These are phyloP conservation scores for Colletotrichum costaricense DNA, from an alignment of 2,329 filamentous ascomycete species.

Conservation along the genomic window DNA sequence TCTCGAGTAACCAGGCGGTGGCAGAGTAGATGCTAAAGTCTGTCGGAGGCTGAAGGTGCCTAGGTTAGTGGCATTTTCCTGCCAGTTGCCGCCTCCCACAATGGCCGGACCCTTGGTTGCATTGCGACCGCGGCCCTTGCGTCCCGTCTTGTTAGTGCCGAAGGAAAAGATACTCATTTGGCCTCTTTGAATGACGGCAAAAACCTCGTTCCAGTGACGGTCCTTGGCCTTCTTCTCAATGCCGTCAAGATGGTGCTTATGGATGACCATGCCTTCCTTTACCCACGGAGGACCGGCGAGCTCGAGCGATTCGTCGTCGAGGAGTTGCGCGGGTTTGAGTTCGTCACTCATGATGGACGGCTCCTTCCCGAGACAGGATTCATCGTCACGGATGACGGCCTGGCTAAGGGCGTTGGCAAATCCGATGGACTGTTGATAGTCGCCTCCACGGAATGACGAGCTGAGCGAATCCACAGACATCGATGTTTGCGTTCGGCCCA, in stretches of 20 bases:
- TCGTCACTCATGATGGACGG: conserved; percentile 70
- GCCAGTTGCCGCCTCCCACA: conserved; percentile 98
- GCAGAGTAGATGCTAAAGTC: conserved; percentile 89
- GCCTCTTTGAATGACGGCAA: conserved; percentile 95
- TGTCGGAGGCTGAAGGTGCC: conserved; percentile 90
- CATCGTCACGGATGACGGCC: conserved; percentile 93
- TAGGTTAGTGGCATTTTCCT: conserved; percentile 91
- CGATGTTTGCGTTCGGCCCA: conserved; percentile 90
- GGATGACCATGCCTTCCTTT: conserved; percentile 94
- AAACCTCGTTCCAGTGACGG: conserved; percentile 93
- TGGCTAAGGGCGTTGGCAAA: conserved; percentile 97
- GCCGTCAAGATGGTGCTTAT: conserved; percentile 95
- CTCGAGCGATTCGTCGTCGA: conserved; percentile 93
- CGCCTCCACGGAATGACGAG: conserved; percentile 78
- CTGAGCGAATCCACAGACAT: conserved; percentile 93
- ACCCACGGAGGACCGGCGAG: conserved; percentile 96
- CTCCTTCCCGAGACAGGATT: conserved; percentile 60
- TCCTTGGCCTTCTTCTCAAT: conserved; percentile 94
- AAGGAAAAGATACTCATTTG: conserved; percentile 96
- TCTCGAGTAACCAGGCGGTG: conserved; percentile 92
- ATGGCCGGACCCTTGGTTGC: conserved; percentile 67
- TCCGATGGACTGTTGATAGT: conserved; percentile 96
- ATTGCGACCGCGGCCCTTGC: conserved; percentile 68
- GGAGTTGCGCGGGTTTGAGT: conserved; percentile 70
- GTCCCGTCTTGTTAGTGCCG: conserved; percentile 80